Evolutionary conservation across 2,329 filamentous ascomycete genomes (phyloP).

Genomic region (Xylaria arbuscula): DNA sequence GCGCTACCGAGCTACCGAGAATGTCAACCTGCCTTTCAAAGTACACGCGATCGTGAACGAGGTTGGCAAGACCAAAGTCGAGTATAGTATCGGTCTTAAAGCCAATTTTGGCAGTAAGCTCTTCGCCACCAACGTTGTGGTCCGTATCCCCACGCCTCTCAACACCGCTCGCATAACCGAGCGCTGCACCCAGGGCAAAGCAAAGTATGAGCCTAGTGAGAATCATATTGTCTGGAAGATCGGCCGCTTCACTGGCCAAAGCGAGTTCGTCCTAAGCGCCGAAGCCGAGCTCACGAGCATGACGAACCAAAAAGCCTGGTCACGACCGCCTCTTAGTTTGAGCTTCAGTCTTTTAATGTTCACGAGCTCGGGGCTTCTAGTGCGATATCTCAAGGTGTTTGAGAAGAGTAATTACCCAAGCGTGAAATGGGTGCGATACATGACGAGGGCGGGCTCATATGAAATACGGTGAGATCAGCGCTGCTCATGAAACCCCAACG

Average conservation of each 20-base stretch:
- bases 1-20: conserved; percentile 97
- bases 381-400: conserved; percentile 97
- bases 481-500: neutral
- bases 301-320: conserved; percentile 99
- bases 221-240: conserved; percentile 99
- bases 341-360: conserved; percentile 98
- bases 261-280: conserved; percentile 92
- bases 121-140: conserved; percentile 95
- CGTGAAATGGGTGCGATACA: conserved; percentile 99
- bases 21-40: conserved; percentile 98
- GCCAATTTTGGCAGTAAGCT: conserved; percentile 97
- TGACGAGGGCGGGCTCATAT: conserved; percentile 97
- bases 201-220: conserved; percentile 97
- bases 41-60: conserved; percentile 99
- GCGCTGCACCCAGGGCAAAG: conserved; percentile 93
- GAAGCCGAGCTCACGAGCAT: conserved; percentile 94
- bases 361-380: conserved; percentile 90
- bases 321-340: conserved; percentile 87
- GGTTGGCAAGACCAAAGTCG: conserved; percentile 94
- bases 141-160: conserved; percentile 93
- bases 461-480: conserved; percentile 78
- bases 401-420: conserved; percentile 99
- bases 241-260: conserved; percentile 96
- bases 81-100: conserved; percentile 97
- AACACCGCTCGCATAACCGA: conserved; percentile 96